Evolutionary conservation across 257 asterid species (phyloP), one percentile per base, ranked within the genome.

Genomic region (Schizonepeta tenuifolia): DNA sequence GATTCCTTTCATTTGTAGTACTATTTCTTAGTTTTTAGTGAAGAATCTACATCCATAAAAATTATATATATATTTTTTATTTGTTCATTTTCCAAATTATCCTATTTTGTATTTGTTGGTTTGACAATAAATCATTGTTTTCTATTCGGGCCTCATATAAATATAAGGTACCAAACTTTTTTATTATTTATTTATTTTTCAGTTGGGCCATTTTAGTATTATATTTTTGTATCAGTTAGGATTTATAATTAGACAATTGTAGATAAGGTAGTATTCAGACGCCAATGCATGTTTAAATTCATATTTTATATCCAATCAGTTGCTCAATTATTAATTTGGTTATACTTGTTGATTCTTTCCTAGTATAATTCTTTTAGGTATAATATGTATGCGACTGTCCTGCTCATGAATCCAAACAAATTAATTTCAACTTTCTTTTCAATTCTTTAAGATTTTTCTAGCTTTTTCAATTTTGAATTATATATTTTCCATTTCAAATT

Each of bases 1-100:
- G 53, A 53, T 78, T 73, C 73, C 28, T 33, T 71, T 17, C 15
- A 33, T 20, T 60, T n/a, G n/a, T n/a, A n/a, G n/a, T n/a, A n/a
- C 60, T 51, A 7, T 54, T 47, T 71, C 71, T 68, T 71, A 12
- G 78, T 65, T 66, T 54, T 54, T 65, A 51, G 28, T 10, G 7
- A 63, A 63, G 65, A 63, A 62, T 73, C 77, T 38, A 51, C 28
- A 50, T 50, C 55, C 43, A 12, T 40, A 46, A 26, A 13, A 44
- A 13, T 10, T 43, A 28, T 13, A 33, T 43, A 28, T 13, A 33
- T 46, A 38, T 9, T 38, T 63, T 44, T 65, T 7, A 15, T 46
- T 28, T 31, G 26, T 13, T 67, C 2, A 12, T 64, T 20, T 7
- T 13, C 6, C 14, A 21, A 41, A 43, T n/a, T 13, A 8, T 65